phyloP scores from a whole-genome alignment of 306 rosid genomes.

The Ormosia emarginata region DNA sequence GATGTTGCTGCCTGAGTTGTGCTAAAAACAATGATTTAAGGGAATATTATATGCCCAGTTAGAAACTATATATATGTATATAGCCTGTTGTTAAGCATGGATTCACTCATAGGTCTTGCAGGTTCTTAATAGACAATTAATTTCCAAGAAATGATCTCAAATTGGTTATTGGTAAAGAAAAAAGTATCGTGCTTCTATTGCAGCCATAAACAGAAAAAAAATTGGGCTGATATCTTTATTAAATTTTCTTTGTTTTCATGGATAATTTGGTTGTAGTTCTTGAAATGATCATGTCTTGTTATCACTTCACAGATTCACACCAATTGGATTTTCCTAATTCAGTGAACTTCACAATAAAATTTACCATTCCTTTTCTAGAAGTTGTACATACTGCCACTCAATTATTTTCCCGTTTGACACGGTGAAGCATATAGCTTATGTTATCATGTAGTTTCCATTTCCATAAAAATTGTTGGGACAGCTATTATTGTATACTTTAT shows the following conservation, averaged over 20 bases:
- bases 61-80: not conserved
- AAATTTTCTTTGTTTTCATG: not conserved
- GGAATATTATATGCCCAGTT: not conserved
- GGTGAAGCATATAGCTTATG: not conserved
- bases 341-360: not conserved
- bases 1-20: not conserved
- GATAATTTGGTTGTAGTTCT: not conserved
- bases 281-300: not conserved
- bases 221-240: not conserved
- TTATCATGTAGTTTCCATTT: not conserved
- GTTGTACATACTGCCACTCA: not conserved
- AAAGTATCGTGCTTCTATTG: not conserved
- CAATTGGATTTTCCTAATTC: not conserved
- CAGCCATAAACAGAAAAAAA: not conserved
- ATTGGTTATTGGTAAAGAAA: not conserved
- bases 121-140: not conserved
- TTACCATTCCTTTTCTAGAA: not conserved
- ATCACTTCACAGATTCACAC: not conserved
- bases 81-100: too few relatives aligned
- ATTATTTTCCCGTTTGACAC: not conserved
- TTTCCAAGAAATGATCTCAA: not conserved
- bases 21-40: not conserved
- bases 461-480: not conserved
- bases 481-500: not conserved
- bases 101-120: not conserved